phyloP scores from a whole-genome alignment of 257 asterid species.

The Solanum peruvianum region DNA sequence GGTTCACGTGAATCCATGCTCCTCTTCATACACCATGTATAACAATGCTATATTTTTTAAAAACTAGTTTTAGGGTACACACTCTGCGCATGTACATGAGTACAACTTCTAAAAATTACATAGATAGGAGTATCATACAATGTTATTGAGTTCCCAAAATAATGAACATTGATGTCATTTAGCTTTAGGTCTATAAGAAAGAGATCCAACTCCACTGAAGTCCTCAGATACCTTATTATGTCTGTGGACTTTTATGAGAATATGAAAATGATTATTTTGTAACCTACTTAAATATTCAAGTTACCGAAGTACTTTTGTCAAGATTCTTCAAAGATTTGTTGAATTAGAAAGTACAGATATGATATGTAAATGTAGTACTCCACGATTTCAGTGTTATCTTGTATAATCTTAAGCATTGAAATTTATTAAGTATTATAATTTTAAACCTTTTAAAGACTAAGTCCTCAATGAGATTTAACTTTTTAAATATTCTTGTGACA shows the following conservation, averaged over 20 bases:
- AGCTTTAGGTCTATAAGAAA: neutral
- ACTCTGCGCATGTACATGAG: neutral
- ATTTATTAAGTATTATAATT: neutral
- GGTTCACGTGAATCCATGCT: neutral
- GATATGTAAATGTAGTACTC: neutral
- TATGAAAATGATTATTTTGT: neutral
- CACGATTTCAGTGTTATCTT: neutral
- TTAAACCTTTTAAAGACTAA: neutral
- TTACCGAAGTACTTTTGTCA: neutral
- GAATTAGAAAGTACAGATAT: neutral
- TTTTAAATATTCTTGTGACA: neutral
- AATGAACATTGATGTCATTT: neutral
- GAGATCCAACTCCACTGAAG: neutral
- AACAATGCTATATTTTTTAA: neutral
- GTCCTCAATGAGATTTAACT: neutral
- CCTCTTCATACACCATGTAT: neutral
- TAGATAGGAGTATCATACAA: neutral
- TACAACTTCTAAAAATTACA: neutral
- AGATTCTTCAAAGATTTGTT: neutral
- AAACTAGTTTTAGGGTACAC: neutral
- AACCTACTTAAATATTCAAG: neutral
- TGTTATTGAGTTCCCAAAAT: neutral
- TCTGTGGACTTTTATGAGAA: neutral
- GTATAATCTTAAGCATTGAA: neutral
- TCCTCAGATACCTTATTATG: neutral